A percentile compares a stretch with the other conserved stretches of the same genome.
phyloP scores from a whole-genome alignment of 176 grass and related monocot species.

The Zizania latifolia region DNA sequence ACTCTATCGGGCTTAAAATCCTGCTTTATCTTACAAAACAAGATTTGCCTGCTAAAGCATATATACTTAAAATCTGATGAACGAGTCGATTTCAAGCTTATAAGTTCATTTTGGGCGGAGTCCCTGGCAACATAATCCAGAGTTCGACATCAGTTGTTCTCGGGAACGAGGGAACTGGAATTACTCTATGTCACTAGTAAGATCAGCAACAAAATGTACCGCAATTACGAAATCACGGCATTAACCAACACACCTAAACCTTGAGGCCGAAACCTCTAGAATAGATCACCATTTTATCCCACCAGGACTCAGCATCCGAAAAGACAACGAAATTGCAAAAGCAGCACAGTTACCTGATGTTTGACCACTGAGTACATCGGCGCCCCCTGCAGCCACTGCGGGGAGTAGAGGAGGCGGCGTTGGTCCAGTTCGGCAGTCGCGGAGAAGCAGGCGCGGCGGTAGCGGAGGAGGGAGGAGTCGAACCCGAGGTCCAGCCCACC shows the following conservation, averaged over 20 bases:
- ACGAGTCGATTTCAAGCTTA: too few species aligned
- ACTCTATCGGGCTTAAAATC: background rate
- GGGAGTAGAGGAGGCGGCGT: slow-evolving; percentile 36
- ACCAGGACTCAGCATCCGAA: background rate
- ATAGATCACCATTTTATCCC: background rate
- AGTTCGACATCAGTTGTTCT: background rate
- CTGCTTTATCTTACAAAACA: background rate
- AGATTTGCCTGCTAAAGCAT: background rate
- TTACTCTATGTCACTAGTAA: background rate
- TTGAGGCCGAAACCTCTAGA: background rate
- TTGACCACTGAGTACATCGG: background rate
- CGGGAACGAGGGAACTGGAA: too few species aligned
- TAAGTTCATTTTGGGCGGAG: too few species aligned
- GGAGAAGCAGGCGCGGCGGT: slow-evolving; percentile 37
- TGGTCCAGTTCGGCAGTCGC: slow-evolving; percentile 23
- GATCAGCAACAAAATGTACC: slow-evolving; percentile 1
- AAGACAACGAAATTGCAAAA: slow-evolving; percentile 2
- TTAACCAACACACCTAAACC: background rate
- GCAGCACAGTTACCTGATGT: slow-evolving; percentile 31
- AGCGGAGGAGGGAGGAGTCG: slow-evolving; percentile 50
- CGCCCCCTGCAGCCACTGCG: slow-evolving; percentile 17
- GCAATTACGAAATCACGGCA: background rate
- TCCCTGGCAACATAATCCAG: background rate
- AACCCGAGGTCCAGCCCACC: slow-evolving; percentile 39
- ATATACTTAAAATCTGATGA: too few species aligned